Percentiles rank a stretch among this genome's conserved stretches.
phyloP scores from a whole-genome alignment of 768 basidiomycete genomes.

The Lanmaoa pseudosensibilis region DNA sequence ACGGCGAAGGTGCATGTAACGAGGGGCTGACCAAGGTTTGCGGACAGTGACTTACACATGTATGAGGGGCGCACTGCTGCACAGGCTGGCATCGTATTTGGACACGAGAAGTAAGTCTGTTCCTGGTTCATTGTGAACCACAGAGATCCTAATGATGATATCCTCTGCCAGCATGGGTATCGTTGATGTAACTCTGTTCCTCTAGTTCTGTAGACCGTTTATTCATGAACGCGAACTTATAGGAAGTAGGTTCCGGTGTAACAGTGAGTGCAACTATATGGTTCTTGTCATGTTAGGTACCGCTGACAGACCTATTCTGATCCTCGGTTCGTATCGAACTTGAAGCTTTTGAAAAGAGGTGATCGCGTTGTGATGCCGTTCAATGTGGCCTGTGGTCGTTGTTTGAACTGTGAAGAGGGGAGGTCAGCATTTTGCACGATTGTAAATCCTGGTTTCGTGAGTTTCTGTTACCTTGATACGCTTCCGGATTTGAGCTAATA shows the following conservation, averaged over 20 bases:
- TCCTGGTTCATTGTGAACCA: not conserved
- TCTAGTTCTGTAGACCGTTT: not conserved
- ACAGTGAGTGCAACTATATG: not conserved
- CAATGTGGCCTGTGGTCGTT: slow-evolving; percentile 59
- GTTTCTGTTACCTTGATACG: not conserved
- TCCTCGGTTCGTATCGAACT: not conserved
- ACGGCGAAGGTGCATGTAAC: not conserved
- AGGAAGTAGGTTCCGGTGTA: slow-evolving; percentile 4
- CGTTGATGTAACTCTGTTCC: not conserved
- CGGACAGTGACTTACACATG: not conserved
- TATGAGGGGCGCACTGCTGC: slow-evolving; percentile 2
- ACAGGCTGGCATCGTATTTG: slow-evolving; percentile 3
- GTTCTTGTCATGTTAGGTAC: not conserved
- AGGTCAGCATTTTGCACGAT: slow-evolving; percentile 55
- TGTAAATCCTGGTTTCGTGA: slow-evolving; percentile 44
- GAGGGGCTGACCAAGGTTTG: not conserved
- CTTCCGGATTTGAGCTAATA: not conserved
- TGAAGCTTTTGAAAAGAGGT: slow-evolving; percentile 51
- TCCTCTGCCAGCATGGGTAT: not conserved
- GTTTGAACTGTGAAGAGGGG: slow-evolving; percentile 55
- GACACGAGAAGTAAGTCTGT: slow-evolving; percentile 7
- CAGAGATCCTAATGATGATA: not conserved
- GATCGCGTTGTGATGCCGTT: slow-evolving; percentile 64
- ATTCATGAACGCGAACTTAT: not conserved
- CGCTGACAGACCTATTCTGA: not conserved